Percentiles rank a stretch among this genome's conserved stretches.
These are phyloP conservation scores for Colletotrichum lini DNA, from an alignment of 2,329 filamentous ascomycete genomes.

Conservation along the genomic window DNA sequence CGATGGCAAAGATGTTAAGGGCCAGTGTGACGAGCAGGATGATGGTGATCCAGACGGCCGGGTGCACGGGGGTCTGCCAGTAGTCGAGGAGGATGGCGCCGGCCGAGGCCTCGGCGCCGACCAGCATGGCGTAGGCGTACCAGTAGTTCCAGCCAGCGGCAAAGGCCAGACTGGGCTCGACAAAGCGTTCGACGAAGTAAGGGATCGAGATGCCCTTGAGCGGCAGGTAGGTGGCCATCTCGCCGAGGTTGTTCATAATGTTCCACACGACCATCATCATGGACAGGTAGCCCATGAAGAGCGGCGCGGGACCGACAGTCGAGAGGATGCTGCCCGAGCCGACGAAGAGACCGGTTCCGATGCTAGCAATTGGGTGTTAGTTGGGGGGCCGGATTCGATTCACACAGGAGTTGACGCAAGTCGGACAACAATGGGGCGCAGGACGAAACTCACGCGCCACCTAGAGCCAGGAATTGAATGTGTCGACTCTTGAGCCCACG, in stretches of 20 bases:
- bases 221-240: constrained; percentile 69
- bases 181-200: constrained; percentile 69
- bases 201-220: constrained; percentile 70
- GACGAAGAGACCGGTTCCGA: constrained; percentile 76
- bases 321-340: constrained; percentile 71
- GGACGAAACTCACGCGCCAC: constrained; percentile 56
- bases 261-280: constrained; percentile 69
- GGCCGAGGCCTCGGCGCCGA: constrained; percentile 71
- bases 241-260: constrained; percentile 68
- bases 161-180: constrained; percentile 70
- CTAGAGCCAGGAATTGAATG: constrained; percentile 73
- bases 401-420: neutral
- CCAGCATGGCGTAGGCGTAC: constrained; percentile 72
- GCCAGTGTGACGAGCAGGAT: constrained; percentile 67
- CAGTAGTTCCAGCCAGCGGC: constrained; percentile 74
- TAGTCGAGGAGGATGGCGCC: constrained; percentile 72
- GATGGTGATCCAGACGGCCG: constrained; percentile 73
- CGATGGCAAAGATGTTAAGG: constrained; percentile 71
- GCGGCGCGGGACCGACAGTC: constrained; percentile 72
- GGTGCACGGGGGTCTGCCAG: constrained; percentile 67
- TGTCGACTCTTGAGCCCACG: constrained; percentile 72
- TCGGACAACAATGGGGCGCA: neutral
- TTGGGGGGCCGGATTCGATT: neutral
- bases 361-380: constrained; percentile 51
- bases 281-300: constrained; percentile 77